These are phyloP conservation scores for Botrytis cinerea DNA, from an alignment of 2,329 filamentous ascomycete species.

Conservation along the genomic window DNA sequence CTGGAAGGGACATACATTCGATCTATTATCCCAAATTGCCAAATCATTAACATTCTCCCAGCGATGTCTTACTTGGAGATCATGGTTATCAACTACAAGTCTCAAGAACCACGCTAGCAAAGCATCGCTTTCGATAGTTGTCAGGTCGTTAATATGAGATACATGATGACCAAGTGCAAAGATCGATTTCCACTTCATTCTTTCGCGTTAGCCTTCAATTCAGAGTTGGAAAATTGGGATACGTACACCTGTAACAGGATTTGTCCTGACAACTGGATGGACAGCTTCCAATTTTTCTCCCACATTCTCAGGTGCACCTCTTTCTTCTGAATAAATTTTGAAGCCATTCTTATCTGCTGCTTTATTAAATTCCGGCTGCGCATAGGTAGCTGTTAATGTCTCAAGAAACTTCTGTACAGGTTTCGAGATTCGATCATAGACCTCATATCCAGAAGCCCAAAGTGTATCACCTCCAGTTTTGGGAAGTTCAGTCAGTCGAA, in stretches of 20 bases:
- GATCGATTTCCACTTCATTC: constrained; percentile 51
- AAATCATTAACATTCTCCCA: constrained; percentile 45
- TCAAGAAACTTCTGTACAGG: constrained; percentile 61
- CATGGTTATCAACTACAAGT: constrained; percentile 56
- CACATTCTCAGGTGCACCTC: constrained; percentile 54
- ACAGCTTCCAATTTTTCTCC: constrained; percentile 51
- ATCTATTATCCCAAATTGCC: constrained; percentile 60
- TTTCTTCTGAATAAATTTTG: constrained; percentile 47
- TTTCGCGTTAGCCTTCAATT: neutral
- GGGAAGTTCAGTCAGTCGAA: constrained; percentile 38
- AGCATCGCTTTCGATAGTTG: constrained; percentile 49
- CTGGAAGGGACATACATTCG: constrained; percentile 40
- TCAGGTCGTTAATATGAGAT: constrained; percentile 53
- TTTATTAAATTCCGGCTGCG: constrained; percentile 53
- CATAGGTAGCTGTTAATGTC: constrained; percentile 55
- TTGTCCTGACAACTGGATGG: constrained; percentile 58
- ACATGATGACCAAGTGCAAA: constrained; percentile 56
- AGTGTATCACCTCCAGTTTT: constrained; percentile 52
- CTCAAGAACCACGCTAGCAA: constrained; percentile 55
- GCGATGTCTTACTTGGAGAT: constrained; percentile 51
- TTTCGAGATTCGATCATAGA: constrained; percentile 63
- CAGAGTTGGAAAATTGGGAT: neutral
- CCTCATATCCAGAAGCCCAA: constrained; percentile 67
- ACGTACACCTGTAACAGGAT: constrained; percentile 53
- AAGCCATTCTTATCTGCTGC: constrained; percentile 50